These are phyloP conservation scores for Platismatia glauca DNA, from an alignment of 495 filamentous ascomycete species.

Conservation along the genomic window DNA sequence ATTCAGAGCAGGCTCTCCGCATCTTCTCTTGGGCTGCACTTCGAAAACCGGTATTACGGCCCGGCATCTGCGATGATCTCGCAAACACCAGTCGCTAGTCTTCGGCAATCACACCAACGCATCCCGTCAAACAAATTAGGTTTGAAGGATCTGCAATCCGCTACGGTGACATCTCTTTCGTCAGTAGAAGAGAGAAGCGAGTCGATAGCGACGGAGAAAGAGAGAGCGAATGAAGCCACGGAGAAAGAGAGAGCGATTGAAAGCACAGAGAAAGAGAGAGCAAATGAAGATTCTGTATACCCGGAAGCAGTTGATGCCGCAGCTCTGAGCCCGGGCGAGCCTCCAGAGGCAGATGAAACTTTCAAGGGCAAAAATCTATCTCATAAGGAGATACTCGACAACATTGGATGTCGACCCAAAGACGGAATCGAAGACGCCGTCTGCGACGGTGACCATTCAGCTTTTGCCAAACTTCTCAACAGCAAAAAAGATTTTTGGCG, in stretches of 20 bases:
- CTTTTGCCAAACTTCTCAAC: slow-evolving; percentile 14
- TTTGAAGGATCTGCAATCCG: slow-evolving; percentile 20
- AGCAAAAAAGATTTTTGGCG: slow-evolving; percentile 19
- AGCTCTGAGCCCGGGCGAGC: neutral
- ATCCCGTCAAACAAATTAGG: slow-evolving; percentile 1
- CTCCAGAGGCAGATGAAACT: slow-evolving; percentile 13
- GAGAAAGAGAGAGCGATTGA: too few species aligned
- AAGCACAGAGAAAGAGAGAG: too few species aligned
- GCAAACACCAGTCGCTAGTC: too few species aligned
- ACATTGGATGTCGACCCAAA: slow-evolving; percentile 28
- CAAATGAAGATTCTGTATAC: slow-evolving; percentile 13
- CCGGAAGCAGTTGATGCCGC: too few species aligned
- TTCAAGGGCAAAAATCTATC: slow-evolving; percentile 19
- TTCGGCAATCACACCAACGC: too few species aligned
- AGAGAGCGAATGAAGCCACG: slow-evolving; percentile 14
- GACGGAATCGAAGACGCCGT: slow-evolving; percentile 23
- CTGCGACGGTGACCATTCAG: slow-evolving; percentile 18
- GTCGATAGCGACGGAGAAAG: slow-evolving; percentile 21
- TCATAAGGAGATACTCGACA: slow-evolving; percentile 28
- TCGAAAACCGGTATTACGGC: too few species aligned
- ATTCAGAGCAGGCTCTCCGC: too few species aligned
- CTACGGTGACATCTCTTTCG: slow-evolving; percentile 22
- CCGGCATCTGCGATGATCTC: too few species aligned
- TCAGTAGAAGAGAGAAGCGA: slow-evolving; percentile 21
- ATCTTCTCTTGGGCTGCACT: too few species aligned